Conservation (phyloP, 2,329 filamentous ascomycete species). For the Didymella pomorum region DNA sequence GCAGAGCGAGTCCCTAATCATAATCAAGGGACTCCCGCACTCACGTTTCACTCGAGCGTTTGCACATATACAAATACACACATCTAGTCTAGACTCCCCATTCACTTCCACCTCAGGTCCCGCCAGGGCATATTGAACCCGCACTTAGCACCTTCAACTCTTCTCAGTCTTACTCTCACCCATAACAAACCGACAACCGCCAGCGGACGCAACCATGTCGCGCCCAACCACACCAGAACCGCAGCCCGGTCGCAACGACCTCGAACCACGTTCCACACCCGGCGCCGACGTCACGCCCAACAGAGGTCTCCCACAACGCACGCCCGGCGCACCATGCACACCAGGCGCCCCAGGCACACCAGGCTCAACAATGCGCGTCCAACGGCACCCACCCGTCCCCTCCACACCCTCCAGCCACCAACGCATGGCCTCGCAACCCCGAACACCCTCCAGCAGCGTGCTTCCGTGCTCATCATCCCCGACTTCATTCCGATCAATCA, state of each 20-base stretch:
- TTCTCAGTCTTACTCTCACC: conserved; percentile 5
- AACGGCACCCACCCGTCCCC: conserved; percentile 6
- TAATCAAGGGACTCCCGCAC: background rate
- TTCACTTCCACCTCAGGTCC: conserved; percentile 1
- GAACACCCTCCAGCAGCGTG: conserved; percentile 21
- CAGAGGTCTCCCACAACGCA: background rate
- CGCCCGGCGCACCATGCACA: background rate
- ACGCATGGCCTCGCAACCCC: conserved; percentile 11
- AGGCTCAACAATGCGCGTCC: conserved; percentile 1
- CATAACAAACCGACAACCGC: background rate
- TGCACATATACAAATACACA: background rate
- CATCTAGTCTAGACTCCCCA: background rate
- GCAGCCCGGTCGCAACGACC: background rate
- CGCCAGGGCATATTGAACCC: background rate
- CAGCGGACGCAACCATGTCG: conserved; percentile 3
- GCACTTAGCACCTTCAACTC: background rate
- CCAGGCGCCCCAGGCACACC: background rate
- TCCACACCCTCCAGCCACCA: conserved; percentile 6
- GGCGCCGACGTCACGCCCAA: background rate
- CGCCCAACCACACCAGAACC: background rate
- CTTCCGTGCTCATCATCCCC: conserved; percentile 30
- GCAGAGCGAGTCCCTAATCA: background rate
- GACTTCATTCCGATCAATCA: conserved; percentile 31
- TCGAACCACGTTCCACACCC: background rate
- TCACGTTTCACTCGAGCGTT: conserved; percentile 5